Evolutionary conservation across 2,329 filamentous ascomycete species (phyloP).

Genomic region (Coniochaeta sp.): DNA sequence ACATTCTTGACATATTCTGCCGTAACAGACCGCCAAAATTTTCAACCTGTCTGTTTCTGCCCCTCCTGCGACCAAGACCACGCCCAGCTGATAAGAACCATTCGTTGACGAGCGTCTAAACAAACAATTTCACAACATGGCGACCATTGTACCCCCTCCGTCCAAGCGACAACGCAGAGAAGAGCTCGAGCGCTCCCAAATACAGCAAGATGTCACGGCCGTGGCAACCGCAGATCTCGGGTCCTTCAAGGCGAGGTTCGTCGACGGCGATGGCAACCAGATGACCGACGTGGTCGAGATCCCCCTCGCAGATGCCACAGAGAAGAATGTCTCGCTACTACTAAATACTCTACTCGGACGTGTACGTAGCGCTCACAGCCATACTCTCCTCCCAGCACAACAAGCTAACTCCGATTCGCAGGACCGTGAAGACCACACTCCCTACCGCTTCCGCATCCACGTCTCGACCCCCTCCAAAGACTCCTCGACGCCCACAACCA

Average conservation of each 20-base stretch:
- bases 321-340: slow-evolving; percentile 82
- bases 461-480: slow-evolving; percentile 20
- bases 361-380: slow-evolving; percentile 35
- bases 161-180: slow-evolving; percentile 76
- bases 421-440: slow-evolving; percentile 53
- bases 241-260: slow-evolving; percentile 79
- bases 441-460: slow-evolving; percentile 55
- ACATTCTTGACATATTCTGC: slow-evolving; percentile 12
- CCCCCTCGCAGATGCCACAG: slow-evolving; percentile 74
- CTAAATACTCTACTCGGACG: slow-evolving; percentile 78
- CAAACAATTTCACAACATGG: slow-evolving; percentile 16
- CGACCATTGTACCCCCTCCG: slow-evolving; percentile 25
- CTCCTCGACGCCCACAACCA: slow-evolving; percentile 10
- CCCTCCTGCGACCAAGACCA: background rate
- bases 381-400: background rate
- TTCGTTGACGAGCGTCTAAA: background rate
- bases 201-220: slow-evolving; percentile 68
- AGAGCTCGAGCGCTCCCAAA: slow-evolving; percentile 60
- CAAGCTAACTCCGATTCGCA: slow-evolving; percentile 13
- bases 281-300: slow-evolving; percentile 64
- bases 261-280: slow-evolving; percentile 72
- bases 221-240: slow-evolving; percentile 64
- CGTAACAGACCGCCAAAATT: slow-evolving; percentile 18
- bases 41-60: slow-evolving; percentile 5
- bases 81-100: background rate